Evolutionary conservation across 1,284 basidiomycete genomes (phyloP).

Genomic region (Cutaneotrichosporon dermatis): DNA sequence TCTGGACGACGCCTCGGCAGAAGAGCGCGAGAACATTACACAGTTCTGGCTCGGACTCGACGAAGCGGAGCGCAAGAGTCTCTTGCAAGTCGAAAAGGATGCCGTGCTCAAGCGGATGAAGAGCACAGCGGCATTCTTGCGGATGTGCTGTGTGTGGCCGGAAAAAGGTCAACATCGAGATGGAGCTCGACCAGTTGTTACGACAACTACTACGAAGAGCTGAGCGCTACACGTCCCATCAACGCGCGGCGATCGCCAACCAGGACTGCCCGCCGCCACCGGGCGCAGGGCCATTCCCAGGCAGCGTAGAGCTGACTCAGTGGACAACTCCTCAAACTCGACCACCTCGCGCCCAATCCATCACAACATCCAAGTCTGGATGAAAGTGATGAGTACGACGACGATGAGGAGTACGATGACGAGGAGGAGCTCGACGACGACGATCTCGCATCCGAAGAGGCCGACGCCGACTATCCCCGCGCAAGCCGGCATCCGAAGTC

Average conservation of each 20-base stretch:
- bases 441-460: constrained; percentile 60
- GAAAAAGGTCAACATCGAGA: constrained; percentile 98
- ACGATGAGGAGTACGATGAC: constrained; percentile 44
- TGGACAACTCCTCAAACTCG: constrained; percentile 69
- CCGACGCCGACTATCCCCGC: constrained; percentile 52
- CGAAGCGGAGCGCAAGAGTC: constrained; percentile 79
- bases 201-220: constrained; percentile 99
- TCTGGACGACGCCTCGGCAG: constrained; percentile 85
- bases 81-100: constrained; percentile 96
- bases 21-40: constrained; percentile 94
- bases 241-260: constrained; percentile 81
- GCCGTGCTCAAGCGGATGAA: constrained; percentile 97
- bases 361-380: constrained; percentile 46
- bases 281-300: constrained; percentile 96
- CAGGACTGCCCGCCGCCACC: constrained; percentile 82
- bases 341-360: constrained; percentile 52
- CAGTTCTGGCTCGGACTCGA: constrained; percentile 91
- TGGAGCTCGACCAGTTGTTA: constrained; percentile 99
- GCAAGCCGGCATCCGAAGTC: constrained; percentile 26
- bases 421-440: constrained; percentile 58
- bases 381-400: constrained; percentile 43
- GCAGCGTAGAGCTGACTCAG: constrained; percentile 95
- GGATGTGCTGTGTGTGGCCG: constrained; percentile 93
- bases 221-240: constrained; percentile 96
- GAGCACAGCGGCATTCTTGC: constrained; percentile 94